Percentiles rank a stretch among this genome's conserved stretches.
Evolutionary conservation across 495 filamentous ascomycete genomes (phyloP).

Genomic region (Penicillium pulvis): DNA sequence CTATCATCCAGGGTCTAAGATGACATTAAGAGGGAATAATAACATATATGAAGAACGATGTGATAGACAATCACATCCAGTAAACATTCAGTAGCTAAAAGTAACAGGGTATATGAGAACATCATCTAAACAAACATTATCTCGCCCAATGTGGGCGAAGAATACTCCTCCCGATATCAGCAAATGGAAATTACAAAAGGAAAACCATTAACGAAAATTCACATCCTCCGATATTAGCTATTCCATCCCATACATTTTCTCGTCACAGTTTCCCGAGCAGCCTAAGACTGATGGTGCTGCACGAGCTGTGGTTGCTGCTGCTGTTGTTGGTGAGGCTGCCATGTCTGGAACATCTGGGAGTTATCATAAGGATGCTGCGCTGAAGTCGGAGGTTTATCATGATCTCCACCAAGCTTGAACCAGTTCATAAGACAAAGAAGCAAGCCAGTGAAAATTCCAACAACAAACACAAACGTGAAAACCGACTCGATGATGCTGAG

Average conservation of each 20-base stretch:
- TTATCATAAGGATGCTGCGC: conserved; percentile 14
- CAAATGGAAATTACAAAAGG: not conserved
- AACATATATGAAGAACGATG: not conserved
- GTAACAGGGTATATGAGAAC: not conserved
- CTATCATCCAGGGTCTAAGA: too few relatives aligned
- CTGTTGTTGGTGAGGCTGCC: not conserved
- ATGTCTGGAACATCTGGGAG: not conserved
- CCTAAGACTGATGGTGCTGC: not conserved
- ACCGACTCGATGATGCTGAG: conserved; percentile 8
- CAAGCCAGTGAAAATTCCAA: conserved; percentile 28
- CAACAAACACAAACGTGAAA: conserved; percentile 22
- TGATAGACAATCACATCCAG: not conserved
- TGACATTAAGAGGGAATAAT: not conserved
- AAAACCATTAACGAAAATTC: not conserved
- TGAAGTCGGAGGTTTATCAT: conserved; percentile 5
- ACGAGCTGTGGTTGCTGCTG: not conserved
- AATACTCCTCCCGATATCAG: not conserved
- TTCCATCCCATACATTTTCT: not conserved
- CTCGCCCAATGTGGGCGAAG: not conserved
- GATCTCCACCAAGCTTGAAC: conserved; percentile 14
- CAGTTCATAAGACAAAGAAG: conserved; percentile 25
- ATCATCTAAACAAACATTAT: not conserved
- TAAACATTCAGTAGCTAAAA: not conserved
- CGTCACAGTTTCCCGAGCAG: not conserved
- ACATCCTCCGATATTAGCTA: not conserved